Evolutionary conservation across 1,284 basidiomycete genomes (phyloP).

Genomic region (Puccinia horiana): DNA sequence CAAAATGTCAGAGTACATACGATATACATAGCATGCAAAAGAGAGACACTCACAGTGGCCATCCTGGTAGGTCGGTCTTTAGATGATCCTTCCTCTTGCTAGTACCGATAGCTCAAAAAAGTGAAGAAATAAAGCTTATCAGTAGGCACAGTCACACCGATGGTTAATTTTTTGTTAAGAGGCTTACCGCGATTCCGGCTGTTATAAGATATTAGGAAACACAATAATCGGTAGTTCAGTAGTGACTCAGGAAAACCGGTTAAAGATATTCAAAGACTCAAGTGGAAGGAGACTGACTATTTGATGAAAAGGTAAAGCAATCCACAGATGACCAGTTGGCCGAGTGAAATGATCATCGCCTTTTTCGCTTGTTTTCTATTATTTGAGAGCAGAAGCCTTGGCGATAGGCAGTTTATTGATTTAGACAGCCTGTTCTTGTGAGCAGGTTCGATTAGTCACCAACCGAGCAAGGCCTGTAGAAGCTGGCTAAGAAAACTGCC

Average conservation of each 20-base stretch:
- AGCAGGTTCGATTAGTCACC: too few relatives aligned
- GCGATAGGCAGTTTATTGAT: too few relatives aligned
- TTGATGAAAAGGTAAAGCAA: neutral
- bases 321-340: neutral
- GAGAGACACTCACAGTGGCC: constrained; percentile 17
- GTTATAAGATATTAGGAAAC: neutral
- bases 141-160: neutral
- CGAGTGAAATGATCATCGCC: too few relatives aligned
- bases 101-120: constrained; percentile 36
- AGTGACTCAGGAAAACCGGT: neutral
- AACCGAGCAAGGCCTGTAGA: too few relatives aligned
- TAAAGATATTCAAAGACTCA: neutral
- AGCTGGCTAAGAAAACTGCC: too few relatives aligned
- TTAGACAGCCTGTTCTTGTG: too few relatives aligned
- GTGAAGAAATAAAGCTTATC: neutral
- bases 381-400: too few relatives aligned
- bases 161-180: neutral
- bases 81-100: neutral
- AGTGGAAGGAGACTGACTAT: neutral
- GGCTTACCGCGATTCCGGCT: neutral
- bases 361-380: too few relatives aligned
- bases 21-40: too few relatives aligned
- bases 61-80: constrained; percentile 11
- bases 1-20: neutral
- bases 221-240: neutral